Percentiles rank a stretch among this genome's conserved stretches.
Evolutionary conservation across 1,284 basidiomycete species (phyloP).

Genomic region (Irpex sp.): DNA sequence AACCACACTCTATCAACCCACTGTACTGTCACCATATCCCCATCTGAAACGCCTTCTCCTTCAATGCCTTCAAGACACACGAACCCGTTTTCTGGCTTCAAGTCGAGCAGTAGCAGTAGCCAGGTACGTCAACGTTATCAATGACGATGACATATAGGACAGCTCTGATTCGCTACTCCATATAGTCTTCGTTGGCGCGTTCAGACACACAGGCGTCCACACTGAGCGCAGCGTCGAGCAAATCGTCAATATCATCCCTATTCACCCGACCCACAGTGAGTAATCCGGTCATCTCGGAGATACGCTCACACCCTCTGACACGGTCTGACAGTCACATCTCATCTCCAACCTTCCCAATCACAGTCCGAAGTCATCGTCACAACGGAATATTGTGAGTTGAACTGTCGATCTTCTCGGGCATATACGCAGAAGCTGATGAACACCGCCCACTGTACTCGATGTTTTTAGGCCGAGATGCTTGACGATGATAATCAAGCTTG

Average conservation of each 20-base stretch:
- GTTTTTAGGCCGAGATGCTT: slow-evolving; percentile 9
- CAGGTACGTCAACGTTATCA: background rate
- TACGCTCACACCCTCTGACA: background rate
- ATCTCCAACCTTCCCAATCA: background rate
- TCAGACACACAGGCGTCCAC: slow-evolving; percentile 3
- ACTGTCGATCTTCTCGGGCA: background rate
- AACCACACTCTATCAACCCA: background rate
- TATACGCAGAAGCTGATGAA: background rate
- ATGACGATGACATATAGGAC: background rate
- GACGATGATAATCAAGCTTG: slow-evolving; percentile 15
- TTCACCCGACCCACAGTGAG: background rate
- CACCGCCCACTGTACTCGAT: background rate
- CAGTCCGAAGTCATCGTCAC: background rate
- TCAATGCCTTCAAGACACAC: background rate
- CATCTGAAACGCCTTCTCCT: background rate
- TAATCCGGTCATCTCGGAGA: background rate
- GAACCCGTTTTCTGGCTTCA: background rate
- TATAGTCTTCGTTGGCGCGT: slow-evolving; percentile 1
- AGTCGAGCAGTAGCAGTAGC: background rate
- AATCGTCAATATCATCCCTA: background rate
- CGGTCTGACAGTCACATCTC: background rate
- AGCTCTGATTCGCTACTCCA: background rate
- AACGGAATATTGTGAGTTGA: background rate
- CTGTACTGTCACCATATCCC: background rate
- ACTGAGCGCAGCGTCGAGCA: slow-evolving; percentile 3